phyloP scores from a whole-genome alignment of 345 rosid species.

The Aquilaria yunnanensis region DNA sequence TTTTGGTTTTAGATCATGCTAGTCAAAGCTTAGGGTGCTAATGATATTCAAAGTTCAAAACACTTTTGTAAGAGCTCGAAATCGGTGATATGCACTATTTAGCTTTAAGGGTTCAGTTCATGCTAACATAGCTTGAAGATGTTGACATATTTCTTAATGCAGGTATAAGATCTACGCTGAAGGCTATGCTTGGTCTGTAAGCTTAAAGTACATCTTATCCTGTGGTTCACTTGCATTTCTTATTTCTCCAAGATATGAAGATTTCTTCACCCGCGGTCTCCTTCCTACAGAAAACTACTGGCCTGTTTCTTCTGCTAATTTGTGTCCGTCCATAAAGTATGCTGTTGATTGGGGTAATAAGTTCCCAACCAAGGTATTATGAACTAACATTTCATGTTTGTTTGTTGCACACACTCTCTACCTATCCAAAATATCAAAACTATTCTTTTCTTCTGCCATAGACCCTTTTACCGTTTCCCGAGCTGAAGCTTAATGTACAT shows the following conservation, averaged over 20 bases:
- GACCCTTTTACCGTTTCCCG: not conserved
- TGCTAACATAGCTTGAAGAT: not conserved
- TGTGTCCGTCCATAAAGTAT: conserved; percentile 55
- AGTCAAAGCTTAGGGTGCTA: not conserved
- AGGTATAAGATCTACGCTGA: conserved; percentile 90
- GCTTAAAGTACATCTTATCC: conserved; percentile 72
- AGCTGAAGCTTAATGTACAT: too few species aligned
- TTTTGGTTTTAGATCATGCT: too few species aligned
- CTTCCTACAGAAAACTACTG: conserved; percentile 57
- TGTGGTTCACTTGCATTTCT: conserved; percentile 69
- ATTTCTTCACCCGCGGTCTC: conserved; percentile 80
- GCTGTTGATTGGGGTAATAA: conserved; percentile 83
- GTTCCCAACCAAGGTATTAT: conserved; percentile 45
- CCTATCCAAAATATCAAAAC: too few species aligned
- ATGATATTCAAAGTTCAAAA: not conserved
- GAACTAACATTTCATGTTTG: too few species aligned
- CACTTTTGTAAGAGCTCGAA: not conserved
- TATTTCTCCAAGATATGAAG: conserved; percentile 68
- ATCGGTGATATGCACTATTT: not conserved
- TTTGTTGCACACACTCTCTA: not conserved
- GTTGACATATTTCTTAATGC: conserved; percentile 2
- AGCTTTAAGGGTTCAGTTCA: too few species aligned
- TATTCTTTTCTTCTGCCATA: too few species aligned
- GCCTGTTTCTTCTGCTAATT: conserved; percentile 56
- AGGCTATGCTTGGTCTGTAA: conserved; percentile 92